Base-by-base conservation (phyloP, 2,329 filamentous ascomycete genomes). In the Apiospora malaysiana region DNA sequence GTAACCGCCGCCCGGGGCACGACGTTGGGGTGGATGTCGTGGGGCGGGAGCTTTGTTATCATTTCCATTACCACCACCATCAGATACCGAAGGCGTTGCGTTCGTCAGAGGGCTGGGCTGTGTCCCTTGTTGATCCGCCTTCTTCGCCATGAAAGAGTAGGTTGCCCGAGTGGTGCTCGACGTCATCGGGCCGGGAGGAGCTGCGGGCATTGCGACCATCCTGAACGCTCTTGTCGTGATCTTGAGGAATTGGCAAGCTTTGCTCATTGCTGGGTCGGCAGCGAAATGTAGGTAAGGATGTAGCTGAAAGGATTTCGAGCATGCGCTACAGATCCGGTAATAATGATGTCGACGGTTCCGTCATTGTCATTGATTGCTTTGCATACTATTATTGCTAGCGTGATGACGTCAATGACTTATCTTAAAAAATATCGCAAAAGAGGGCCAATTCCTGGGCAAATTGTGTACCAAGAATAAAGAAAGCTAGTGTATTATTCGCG, bases 321-420 rank as follows among this genome's bases (percentile, higher is more conserved):
- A 18, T 45, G 14, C 42, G 42, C 42, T 45, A 45, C 5, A 16
- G 3, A 49, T 32, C 32, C 32, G 32, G 32, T 32, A 3, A 25
- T 32, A 8, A 21, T 32, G 25, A 37, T 37, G 27, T 27, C 14
- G 7, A 37, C 25, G 10, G 14, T 14, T 59, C 25, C 5, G 25
- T 59, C 25, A 59, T 27, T 59, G 18, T 37, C 51, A 59, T 12
- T 51, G 10, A 25, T 59, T 37, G 27, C 25, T 32, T 27, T 14
- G 6, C 14, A 23, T 32, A 59, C 25, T 16, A 18, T 4, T 59
- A 18, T 4, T 59, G 7, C 16, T 59, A 59, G 51, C 51, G 51
- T 5, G 27, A 59, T 59, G 51, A 59, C 51, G 51, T 59, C 51
- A 37, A 59, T 59, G 51, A 59, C 32, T 59, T 59, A 59, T 18